Base-by-base conservation (phyloP, 768 basidiomycete species). In the Hygrophorus pudorinus region DNA sequence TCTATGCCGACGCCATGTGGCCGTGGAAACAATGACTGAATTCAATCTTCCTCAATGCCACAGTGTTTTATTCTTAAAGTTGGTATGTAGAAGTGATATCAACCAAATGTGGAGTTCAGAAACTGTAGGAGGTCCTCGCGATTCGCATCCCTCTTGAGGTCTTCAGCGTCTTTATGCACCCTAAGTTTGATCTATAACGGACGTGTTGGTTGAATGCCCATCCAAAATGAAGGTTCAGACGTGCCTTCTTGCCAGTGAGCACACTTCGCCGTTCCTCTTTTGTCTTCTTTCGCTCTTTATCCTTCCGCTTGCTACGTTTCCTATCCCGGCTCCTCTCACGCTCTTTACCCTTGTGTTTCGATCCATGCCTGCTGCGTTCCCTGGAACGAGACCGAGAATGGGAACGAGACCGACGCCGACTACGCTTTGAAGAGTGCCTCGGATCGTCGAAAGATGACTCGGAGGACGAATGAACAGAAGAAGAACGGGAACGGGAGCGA, bases 171-270 rank as follows among this genome's bases (percentile, higher is more conserved):
- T 53, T 75, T 77, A 63, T 73, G 75, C 10, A 80, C 73, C 56
- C 77, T 79, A 33, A 79, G 56, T 55, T 79, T 79, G 38, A 79
- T 79, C 78, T 79, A 46, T 14, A 29, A 28, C 17, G 44, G 14
- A 29, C 18, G 31, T 13, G 45, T 27, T 5, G 41, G 30, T 12
- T 28, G 13, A 13, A 24, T 16, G 13, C 29, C 0, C 3, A 24
- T 46, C 33, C 2, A 17, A 40, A 33, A 17, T 12, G 9, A 38
- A 4, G 14, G 10, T 38, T 17, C 11, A 31, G 35, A 45, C 41
- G 16, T 18, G 73, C 77, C 73, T 77, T 79, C 53, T 79, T 79
- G 0, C 78, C 78, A 2, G 78, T 81, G 48, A 80, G 51, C 21
- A 76, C 62, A 50, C 78, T 80, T 16, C 76, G 63, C 36, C 68